These are phyloP conservation scores for Aurifilum marmelostoma DNA, from an alignment of 2,329 filamentous ascomycete species.

Conservation along the genomic window DNA sequence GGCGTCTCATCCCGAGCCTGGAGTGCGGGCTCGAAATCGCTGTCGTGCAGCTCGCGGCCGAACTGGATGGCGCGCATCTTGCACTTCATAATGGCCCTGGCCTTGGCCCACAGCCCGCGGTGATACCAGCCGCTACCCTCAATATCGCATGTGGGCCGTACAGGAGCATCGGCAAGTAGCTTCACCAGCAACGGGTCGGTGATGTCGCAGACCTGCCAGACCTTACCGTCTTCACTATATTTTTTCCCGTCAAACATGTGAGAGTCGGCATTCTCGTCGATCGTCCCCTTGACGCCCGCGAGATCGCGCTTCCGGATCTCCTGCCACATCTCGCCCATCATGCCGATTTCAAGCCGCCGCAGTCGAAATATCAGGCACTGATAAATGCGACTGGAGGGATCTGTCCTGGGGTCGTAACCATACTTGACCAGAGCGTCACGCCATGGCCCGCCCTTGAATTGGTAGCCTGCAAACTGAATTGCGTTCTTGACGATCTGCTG, in stretches of 20 bases:
- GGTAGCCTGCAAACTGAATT: constrained; percentile 84
- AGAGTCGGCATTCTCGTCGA: constrained; percentile 38
- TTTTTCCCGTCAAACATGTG: constrained; percentile 84
- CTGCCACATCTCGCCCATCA: constrained; percentile 54
- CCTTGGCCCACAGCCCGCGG: constrained; percentile 79
- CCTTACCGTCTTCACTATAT: constrained; percentile 78
- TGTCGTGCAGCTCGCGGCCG: constrained; percentile 53
- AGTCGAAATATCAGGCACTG: constrained; percentile 90
- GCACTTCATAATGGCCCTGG: constrained; percentile 83
- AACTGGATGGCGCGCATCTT: constrained; percentile 74
- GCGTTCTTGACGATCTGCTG: constrained; percentile 71
- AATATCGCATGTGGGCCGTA: constrained; percentile 62
- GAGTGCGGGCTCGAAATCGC: constrained; percentile 50
- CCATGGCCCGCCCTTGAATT: constrained; percentile 92
- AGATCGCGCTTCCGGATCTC: constrained; percentile 46
- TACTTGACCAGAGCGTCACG: constrained; percentile 84
- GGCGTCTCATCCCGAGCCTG: constrained; percentile 42
- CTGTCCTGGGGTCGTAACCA: constrained; percentile 80
- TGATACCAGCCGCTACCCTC: constrained; percentile 80
- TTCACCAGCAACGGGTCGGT: constrained; percentile 73
- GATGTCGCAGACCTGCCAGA: constrained; percentile 95
- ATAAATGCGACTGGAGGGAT: constrained; percentile 77
- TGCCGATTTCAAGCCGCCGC: constrained; percentile 52
- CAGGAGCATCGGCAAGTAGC: constrained; percentile 66
- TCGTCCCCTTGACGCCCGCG: constrained; percentile 35